Evolutionary conservation across 495 filamentous ascomycete genomes (phyloP), one percentile per base, ranked within the genome.

Genomic region (Penicillium longicatenatum): DNA sequence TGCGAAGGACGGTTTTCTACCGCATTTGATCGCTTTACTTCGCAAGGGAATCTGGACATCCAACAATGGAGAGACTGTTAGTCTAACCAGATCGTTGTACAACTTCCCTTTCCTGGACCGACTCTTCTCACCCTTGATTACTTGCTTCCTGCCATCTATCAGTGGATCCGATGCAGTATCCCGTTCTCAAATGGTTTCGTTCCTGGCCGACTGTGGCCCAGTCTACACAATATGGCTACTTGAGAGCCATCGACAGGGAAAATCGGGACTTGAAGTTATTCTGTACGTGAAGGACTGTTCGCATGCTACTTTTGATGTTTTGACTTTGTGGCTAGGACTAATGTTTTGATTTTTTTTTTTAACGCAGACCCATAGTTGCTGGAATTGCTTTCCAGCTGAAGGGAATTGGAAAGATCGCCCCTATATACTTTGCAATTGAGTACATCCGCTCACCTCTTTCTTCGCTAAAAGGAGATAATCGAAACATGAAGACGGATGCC

Each of bases 141-240:
- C 43, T 22, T 46, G 43, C 19, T 46, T 46, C 22, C 8, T 46
- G 19, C 43, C 43, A 11, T 46, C 43, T 6, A 46, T 46, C 43
- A 46, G 43, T 24, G 43, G 43, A 12, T 24, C 20, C 21, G 43
- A 46, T 24, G 11, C 43, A 24, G 43, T 46, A 5, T 46, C 43
- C 7, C 7, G 14, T 4, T 14, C 22, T 16, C 43, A 46, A 24
- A 46, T 46, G 43, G 4, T 46, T 2, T 46, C 43, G 3, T 46
- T 46, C 20, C 3, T 46, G n/a, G 12, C 20, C 6, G 43, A 46
- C 14, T 8, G 22, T 46, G 43, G 43, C 6, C 20, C 43, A 24
- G 43, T 46, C 22, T 46, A 46, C 3, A 19, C 20, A 12, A 46
- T 46, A 6, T 46, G 43, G 43, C 12, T 46, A 16, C 43, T 46